These are phyloP conservation scores for Aspergillus nomiae DNA, from an alignment of 2,329 filamentous ascomycete species.

Conservation along the genomic window DNA sequence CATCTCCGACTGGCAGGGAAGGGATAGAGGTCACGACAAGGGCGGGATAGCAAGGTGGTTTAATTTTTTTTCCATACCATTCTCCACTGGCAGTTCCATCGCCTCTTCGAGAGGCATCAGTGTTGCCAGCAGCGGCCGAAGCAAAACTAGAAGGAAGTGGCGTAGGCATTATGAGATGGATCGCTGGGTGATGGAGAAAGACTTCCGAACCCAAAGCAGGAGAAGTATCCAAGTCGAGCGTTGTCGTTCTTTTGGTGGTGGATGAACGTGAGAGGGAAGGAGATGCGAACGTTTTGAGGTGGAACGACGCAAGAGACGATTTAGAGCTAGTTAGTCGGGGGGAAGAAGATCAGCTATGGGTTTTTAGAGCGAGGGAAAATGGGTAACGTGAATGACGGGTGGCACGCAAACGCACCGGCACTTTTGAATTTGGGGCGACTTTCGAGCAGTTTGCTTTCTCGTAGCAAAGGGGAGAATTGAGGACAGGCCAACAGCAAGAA, in stretches of 20 bases:
- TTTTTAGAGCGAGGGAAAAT: neutral
- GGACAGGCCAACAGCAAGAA: constrained; percentile 19
- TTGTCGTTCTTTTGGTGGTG: constrained; percentile 22
- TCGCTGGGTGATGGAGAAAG: constrained; percentile 22
- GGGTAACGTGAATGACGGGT: neutral
- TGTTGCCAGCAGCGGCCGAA: constrained; percentile 78
- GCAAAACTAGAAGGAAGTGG: constrained; percentile 82
- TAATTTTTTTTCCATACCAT: constrained; percentile 59
- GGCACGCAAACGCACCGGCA: neutral
- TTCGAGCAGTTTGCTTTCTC: neutral
- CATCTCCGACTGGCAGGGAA: neutral
- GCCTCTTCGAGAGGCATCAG: constrained; percentile 62
- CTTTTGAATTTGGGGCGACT: neutral
- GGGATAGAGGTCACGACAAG: neutral
- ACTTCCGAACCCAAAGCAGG: constrained; percentile 25
- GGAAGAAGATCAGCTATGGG: neutral
- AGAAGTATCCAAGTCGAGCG: constrained; percentile 14
- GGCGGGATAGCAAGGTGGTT: constrained; percentile 1
- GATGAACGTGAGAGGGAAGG: constrained; percentile 10
- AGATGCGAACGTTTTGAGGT: constrained; percentile 24
- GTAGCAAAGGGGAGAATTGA: constrained; percentile 6
- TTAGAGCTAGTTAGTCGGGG: constrained; percentile 7
- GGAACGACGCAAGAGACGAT: constrained; percentile 22
- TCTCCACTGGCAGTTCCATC: constrained; percentile 66
- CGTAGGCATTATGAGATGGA: constrained; percentile 61